Evolutionary conservation across 2,329 filamentous ascomycete genomes (phyloP).

Genomic region (Botryotinia convoluta): DNA sequence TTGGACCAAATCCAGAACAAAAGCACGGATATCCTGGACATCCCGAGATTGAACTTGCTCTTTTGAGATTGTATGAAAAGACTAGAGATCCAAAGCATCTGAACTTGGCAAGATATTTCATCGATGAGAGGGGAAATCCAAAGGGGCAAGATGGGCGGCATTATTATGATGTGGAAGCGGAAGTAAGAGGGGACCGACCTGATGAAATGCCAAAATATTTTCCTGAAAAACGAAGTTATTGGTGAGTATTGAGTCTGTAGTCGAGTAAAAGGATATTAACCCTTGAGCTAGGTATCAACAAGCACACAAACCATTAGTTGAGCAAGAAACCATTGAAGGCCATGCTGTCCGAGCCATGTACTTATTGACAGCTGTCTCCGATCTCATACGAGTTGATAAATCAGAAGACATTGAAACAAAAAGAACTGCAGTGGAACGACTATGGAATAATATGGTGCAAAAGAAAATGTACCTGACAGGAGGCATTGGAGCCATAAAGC

Average conservation of each 20-base stretch:
- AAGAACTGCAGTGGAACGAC: slow-evolving; percentile 42
- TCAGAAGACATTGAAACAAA: slow-evolving; percentile 9
- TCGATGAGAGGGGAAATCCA: slow-evolving; percentile 56
- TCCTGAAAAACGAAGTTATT: slow-evolving; percentile 42
- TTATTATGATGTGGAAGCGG: slow-evolving; percentile 55
- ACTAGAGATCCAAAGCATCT: slow-evolving; percentile 43
- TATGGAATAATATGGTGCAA: slow-evolving; percentile 61
- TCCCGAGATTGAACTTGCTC: slow-evolving; percentile 52
- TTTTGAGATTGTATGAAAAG: slow-evolving; percentile 46
- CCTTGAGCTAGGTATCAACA: slow-evolving; percentile 51
- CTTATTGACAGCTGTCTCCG: slow-evolving; percentile 56
- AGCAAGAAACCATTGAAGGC: slow-evolving; percentile 55
- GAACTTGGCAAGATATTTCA: slow-evolving; percentile 51
- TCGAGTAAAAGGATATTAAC: slow-evolving; percentile 28
- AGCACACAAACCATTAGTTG: slow-evolving; percentile 52
- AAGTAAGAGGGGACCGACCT: slow-evolving; percentile 49
- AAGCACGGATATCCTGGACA: slow-evolving; percentile 60
- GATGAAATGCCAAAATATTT: slow-evolving; percentile 49
- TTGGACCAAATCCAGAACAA: slow-evolving; percentile 51
- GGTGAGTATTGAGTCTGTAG: slow-evolving; percentile 33
- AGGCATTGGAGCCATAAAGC: slow-evolving; percentile 55
- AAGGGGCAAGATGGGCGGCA: slow-evolving; percentile 48
- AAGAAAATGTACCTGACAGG: slow-evolving; percentile 63
- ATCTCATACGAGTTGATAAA: slow-evolving; percentile 47
- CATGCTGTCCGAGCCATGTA: slow-evolving; percentile 61